phyloP scores from a whole-genome alignment of 2,329 filamentous ascomycete species.

The Leptosphaerulina australis region DNA sequence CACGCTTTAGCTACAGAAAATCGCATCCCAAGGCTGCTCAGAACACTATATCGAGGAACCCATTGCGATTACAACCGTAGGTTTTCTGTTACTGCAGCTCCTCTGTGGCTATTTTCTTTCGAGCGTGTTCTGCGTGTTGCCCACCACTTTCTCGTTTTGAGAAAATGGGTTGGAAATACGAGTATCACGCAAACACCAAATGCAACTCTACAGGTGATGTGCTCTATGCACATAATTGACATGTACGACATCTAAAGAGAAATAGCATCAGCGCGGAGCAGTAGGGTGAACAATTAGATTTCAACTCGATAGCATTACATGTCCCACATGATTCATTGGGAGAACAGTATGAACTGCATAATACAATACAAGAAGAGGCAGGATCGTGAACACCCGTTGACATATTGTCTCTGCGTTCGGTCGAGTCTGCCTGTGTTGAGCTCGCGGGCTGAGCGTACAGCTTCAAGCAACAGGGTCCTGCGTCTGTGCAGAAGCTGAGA shows the following conservation, averaged over 20 bases:
- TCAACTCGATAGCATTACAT: neutral
- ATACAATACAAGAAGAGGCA: neutral
- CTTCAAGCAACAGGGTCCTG: neutral
- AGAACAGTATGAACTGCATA: neutral
- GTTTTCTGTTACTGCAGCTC: neutral
- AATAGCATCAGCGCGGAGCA: conserved; percentile 11
- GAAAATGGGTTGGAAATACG: neutral
- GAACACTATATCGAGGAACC: neutral
- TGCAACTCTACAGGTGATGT: conserved; percentile 1
- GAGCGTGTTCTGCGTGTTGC: neutral
- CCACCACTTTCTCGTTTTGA: neutral
- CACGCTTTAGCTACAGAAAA: neutral
- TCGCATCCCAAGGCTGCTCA: neutral
- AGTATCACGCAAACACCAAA: neutral
- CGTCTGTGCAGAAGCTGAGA: conserved; percentile 8
- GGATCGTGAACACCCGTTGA: neutral
- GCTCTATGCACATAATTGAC: neutral
- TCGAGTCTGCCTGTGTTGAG: too few relatives aligned
- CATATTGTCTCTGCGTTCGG: too few relatives aligned
- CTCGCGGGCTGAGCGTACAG: too few relatives aligned
- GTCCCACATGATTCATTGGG: neutral
- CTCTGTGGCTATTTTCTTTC: too few relatives aligned
- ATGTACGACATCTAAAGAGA: neutral
- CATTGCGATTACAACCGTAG: neutral
- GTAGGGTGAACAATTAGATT: neutral